Percentiles rank a stretch among this genome's conserved stretches.
Evolutionary conservation across 805 yeast genomes (phyloP).

Genomic region (Wickerhamiella cacticola): DNA sequence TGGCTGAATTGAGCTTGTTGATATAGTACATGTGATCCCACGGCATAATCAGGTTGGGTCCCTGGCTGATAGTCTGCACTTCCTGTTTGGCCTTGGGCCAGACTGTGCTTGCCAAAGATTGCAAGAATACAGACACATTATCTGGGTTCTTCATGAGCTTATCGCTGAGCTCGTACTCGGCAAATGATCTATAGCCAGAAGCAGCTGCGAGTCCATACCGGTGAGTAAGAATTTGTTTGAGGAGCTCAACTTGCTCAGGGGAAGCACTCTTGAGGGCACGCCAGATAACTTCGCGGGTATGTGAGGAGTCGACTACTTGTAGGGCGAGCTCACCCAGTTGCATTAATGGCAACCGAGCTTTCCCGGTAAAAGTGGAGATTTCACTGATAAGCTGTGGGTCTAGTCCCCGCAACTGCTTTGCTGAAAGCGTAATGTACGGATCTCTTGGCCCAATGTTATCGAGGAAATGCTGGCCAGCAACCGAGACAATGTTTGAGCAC

Average conservation of each 20-base stretch:
- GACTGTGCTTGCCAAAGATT: conserved; percentile 42
- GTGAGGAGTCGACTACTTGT: conserved; percentile 42
- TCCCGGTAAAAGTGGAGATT: conserved; percentile 23
- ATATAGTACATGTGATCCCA: conserved; percentile 81
- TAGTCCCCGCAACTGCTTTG: conserved; percentile 26
- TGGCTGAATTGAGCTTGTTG: conserved; percentile 25
- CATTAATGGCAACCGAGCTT: conserved; percentile 48
- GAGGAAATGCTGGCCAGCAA: conserved; percentile 66
- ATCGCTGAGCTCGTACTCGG: conserved; percentile 72
- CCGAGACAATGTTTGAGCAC: conserved; percentile 67
- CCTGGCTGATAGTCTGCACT: conserved; percentile 36
- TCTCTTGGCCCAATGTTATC: conserved; percentile 33
- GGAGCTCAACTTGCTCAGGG: conserved; percentile 44
- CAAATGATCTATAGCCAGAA: conserved; percentile 57
- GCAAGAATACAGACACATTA: conserved; percentile 59
- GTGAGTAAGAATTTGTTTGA: conserved; percentile 48
- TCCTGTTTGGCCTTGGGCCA: conserved; percentile 49
- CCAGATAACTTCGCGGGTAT: conserved; percentile 62
- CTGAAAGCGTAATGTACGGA: conserved; percentile 18
- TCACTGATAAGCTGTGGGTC: conserved; percentile 25
- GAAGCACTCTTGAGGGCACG: conserved; percentile 55
- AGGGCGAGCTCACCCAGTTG: conserved; percentile 54
- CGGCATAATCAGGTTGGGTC: conserved; percentile 46
- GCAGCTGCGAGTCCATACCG: conserved; percentile 61
- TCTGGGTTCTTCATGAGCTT: conserved; percentile 81